Evolutionary conservation across 2,329 filamentous ascomycete species (phyloP), one percentile per base, ranked within the genome.

Genomic region (Arthroderma sp.): DNA sequence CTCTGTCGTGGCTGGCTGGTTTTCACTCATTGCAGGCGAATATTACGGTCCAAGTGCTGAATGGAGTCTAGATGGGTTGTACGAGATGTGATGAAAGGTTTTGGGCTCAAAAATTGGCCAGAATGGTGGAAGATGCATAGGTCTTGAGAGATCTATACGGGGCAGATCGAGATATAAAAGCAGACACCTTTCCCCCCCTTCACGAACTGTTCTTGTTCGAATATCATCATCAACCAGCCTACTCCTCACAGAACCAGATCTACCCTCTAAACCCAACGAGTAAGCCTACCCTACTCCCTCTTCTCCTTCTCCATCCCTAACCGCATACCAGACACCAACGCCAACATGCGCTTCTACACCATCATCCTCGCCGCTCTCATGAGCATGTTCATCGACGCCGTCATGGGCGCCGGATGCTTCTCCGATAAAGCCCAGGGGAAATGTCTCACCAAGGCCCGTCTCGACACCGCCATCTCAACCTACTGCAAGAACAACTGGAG

Each of bases 401-500:
- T 39, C 37, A n/a, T 44, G 15, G 54, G 37, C 13, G 54, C 54
- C 6, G 54, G n/a, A 2, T 55, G 54, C 25, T 55, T 39, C 54
- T 55, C 37, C 25, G 37, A 55, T 13, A 23, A n/a, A 11, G 54
- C 37, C 19, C n/a, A 7, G 19, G 54, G 54, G 11, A 43, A n/a
- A 9, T 55, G 54, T 19, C n/a, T 55, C 4, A 31, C 38, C 21
- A 28, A 28, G 5, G 39, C 54, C 3, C 37, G 54, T 23, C 25
- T 55, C 33, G 7, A n/a, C 21, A 44, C 37, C 15, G 54, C 39
- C n/a, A 31, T 55, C 25, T n/a, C n/a, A 2, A 55, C 37, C n/a
- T 55, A 43, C 25, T 55, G 54, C 39, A 15, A 17, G 15, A 44
- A 55, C 39, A 33, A 55, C 37, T 55, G 54, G 54, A 17, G 37